Evolutionary conservation across 1,284 basidiomycete species (phyloP), one percentile per base, ranked within the genome.

Genomic region (Pascua sp.): DNA sequence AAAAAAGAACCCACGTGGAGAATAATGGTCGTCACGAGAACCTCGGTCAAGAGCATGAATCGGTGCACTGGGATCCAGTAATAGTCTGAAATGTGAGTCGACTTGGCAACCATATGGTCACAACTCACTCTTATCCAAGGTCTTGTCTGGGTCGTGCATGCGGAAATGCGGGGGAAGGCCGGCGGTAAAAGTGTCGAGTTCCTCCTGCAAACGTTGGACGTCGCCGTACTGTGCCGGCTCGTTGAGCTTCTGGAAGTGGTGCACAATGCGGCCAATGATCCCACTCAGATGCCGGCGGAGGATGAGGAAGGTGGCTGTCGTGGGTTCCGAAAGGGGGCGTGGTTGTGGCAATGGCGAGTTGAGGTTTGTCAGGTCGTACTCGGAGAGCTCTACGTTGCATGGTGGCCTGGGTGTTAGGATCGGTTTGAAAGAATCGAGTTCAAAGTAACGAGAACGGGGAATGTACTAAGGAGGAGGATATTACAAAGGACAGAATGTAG

Each of bases 231-330:
- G 88, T 51, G 87, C 88, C 51, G 83, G 84, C 51, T 86, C 84
- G 55, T 87, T 84, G 17, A 95, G 86, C 77, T 91, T 89, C 75
- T 97, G 94, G 77, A 94, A 97, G 75, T 95, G 91, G 69, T 95
- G 92, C 47, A 92, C 91, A 68, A 97, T 92, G 45, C 86, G 85
- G 32, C 93, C 94, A 61, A 94, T 94, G 59, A 95, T 89, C 47
- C 81, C 81, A 16, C 90, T 88, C 16, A 97, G 82, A 47, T 85
- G 83, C 68, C 94, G 89, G 40, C 93, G 83, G 40, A 97, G 81
- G 61, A 95, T 91, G 55, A 92, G 85, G 73, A 91, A 96, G 1
- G 90, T 91, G 80, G 90, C 89, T 5, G 81, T 82, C 0, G 92
- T 96, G 0, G 93, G 92, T 42, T 81, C 73, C 8, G 63, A 67